Evolutionary conservation across 495 filamentous ascomycete genomes (phyloP).

Genomic region (Hypoxylon trugodes): DNA sequence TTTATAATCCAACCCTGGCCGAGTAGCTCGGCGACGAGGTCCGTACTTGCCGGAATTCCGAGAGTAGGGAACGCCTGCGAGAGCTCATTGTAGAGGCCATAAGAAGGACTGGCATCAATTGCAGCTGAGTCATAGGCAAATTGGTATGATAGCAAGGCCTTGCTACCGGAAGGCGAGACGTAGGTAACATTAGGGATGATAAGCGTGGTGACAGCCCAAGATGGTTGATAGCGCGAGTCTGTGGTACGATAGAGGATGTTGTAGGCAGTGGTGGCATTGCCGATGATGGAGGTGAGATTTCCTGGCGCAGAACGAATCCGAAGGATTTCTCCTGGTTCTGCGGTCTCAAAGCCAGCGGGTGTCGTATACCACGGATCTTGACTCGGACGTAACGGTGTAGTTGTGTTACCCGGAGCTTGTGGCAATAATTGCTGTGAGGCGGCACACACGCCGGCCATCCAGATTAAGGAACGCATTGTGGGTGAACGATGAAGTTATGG

Average conservation of each 20-base stretch:
- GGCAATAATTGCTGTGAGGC: neutral
- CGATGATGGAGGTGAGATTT: slow-evolving; percentile 46
- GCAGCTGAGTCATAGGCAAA: slow-evolving; percentile 52
- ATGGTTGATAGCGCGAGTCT: slow-evolving; percentile 51
- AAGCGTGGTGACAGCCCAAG: slow-evolving; percentile 60
- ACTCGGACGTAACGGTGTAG: slow-evolving; percentile 42
- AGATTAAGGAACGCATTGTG: slow-evolving; percentile 1
- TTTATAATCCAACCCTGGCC: slow-evolving; percentile 57
- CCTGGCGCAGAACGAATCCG: slow-evolving; percentile 53
- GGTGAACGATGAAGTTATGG: too few species aligned
- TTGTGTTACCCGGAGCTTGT: neutral
- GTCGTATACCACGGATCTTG: slow-evolving; percentile 60
- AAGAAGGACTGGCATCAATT: slow-evolving; percentile 46
- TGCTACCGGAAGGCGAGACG: slow-evolving; percentile 24
- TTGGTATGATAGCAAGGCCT: slow-evolving; percentile 55
- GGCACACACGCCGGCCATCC: slow-evolving; percentile 8
- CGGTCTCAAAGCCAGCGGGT: slow-evolving; percentile 49
- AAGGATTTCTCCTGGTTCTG: slow-evolving; percentile 55
- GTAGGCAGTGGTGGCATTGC: slow-evolving; percentile 46
- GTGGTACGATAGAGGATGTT: slow-evolving; percentile 64
- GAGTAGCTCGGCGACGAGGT: slow-evolving; percentile 42
- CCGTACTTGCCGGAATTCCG: slow-evolving; percentile 2
- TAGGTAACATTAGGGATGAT: slow-evolving; percentile 48
- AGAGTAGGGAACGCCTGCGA: neutral
- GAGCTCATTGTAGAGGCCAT: slow-evolving; percentile 21